These are phyloP conservation scores for Pisolithus orientalis DNA, from an alignment of 768 basidiomycete genomes.

Conservation along the genomic window DNA sequence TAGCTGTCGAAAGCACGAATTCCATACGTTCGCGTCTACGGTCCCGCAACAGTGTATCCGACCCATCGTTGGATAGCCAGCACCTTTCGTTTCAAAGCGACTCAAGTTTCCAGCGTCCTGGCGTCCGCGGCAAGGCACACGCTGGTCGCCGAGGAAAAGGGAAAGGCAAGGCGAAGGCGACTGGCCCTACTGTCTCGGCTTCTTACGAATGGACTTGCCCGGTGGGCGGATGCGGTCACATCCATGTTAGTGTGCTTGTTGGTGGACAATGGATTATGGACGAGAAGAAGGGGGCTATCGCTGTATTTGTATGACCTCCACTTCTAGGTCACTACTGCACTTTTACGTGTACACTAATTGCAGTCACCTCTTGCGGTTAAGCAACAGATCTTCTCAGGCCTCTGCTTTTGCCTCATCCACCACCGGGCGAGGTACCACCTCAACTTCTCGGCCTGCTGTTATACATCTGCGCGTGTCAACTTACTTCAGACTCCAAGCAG, in stretches of 20 bases:
- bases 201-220: conserved; percentile 61
- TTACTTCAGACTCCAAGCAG: too few species aligned
- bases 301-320: conserved; percentile 32
- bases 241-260: conserved; percentile 53
- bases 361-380: not conserved
- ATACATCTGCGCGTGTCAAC: too few species aligned
- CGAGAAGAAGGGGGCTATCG: conserved; percentile 34
- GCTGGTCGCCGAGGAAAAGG: conserved; percentile 14
- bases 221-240: conserved; percentile 46
- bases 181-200: conserved; percentile 35
- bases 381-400: not conserved
- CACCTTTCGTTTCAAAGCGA: not conserved
- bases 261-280: conserved; percentile 59
- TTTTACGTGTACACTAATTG: conserved; percentile 11
- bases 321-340: conserved; percentile 4
- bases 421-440: not conserved
- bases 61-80: not conserved
- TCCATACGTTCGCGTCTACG: conserved; percentile 57
- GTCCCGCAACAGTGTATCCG: conserved; percentile 29
- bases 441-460: not conserved
- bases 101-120: not conserved
- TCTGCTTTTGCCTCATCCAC: not conserved
- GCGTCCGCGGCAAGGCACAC: conserved; percentile 1
- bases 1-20: conserved; percentile 18
- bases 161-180: conserved; percentile 32